Conservation (phyloP, 169 alveolate genomes). For the Cyclospora cayetanensis region DNA sequence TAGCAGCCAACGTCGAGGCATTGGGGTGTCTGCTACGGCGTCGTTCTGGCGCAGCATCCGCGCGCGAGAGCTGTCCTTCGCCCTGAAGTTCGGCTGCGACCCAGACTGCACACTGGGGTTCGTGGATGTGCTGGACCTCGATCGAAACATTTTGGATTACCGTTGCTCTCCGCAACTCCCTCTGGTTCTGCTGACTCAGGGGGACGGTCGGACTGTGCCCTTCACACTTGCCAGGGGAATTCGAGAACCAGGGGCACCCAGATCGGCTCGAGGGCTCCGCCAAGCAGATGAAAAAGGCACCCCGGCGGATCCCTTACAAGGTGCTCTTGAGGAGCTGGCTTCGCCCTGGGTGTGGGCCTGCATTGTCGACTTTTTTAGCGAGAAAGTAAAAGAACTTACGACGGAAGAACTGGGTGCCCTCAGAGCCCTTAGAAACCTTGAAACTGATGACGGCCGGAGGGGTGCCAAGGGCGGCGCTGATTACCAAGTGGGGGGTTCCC, state of each 20-base stretch:
- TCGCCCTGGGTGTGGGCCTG: slow-evolving; percentile 56
- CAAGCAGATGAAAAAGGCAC: not conserved
- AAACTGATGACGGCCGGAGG: not conserved
- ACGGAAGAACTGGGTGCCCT: slow-evolving; percentile 30
- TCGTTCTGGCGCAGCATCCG: slow-evolving; percentile 72
- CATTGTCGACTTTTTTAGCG: slow-evolving; percentile 13
- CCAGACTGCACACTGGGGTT: slow-evolving; percentile 53
- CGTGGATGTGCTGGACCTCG: slow-evolving; percentile 72
- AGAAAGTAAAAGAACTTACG: slow-evolving; percentile 40
- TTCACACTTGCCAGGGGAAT: slow-evolving; percentile 36
- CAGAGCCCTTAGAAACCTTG: not conserved
- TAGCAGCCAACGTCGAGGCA: not conserved
- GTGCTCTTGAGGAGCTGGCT: slow-evolving; percentile 48
- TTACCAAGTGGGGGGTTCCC: not conserved
- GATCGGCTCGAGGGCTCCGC: slow-evolving; percentile 37
- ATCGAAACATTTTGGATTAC: slow-evolving; percentile 66
- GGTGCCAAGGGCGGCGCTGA: not conserved
- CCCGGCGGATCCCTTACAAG: slow-evolving; percentile 55
- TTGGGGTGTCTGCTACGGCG: not conserved
- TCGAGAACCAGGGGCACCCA: slow-evolving; percentile 9
- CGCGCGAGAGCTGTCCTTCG: slow-evolving; percentile 76
- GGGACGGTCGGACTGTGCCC: slow-evolving; percentile 63
- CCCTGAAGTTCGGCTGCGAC: slow-evolving; percentile 68
- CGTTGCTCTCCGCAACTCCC: slow-evolving; percentile 70
- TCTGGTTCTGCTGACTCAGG: slow-evolving; percentile 67